Percentiles rank a stretch among this genome's conserved stretches.
phyloP scores from a whole-genome alignment of 371 early-diverging fungal species.

The Gilbertella persicaria region DNA sequence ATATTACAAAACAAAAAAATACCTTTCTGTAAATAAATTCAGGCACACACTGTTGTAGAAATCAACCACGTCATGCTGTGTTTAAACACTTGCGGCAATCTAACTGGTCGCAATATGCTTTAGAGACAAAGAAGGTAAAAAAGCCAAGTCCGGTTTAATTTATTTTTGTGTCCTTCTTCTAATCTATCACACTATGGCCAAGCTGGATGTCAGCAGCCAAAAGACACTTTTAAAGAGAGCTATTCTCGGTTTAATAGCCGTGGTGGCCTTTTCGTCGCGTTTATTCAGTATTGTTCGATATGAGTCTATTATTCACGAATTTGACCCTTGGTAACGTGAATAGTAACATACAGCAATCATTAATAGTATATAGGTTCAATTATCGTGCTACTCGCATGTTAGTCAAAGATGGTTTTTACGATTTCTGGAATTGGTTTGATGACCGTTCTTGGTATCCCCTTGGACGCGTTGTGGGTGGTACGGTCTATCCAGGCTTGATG shows the following conservation, averaged over 20 bases:
- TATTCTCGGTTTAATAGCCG: slow-evolving; percentile 85
- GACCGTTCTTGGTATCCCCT: slow-evolving; percentile 98
- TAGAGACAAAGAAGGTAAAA: neutral
- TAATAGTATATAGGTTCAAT: slow-evolving; percentile 76
- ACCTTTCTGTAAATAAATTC: no score
- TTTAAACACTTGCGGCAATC: no score
- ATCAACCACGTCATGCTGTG: no score
- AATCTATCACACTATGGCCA: slow-evolving; percentile 26
- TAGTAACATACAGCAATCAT: neutral
- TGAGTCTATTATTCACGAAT: slow-evolving; percentile 98
- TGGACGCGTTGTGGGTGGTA: slow-evolving; percentile 98
- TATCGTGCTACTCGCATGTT: slow-evolving; percentile 97
- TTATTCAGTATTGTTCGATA: slow-evolving; percentile 96
- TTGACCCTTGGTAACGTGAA: slow-evolving; percentile 89
- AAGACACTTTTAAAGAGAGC: slow-evolving; percentile 63
- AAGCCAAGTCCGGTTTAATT: neutral
- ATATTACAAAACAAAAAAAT: neutral
- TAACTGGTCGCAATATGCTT: no score
- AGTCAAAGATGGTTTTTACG: slow-evolving; percentile 94
- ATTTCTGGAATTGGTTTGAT: slow-evolving; percentile 99
- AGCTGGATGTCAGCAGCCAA: slow-evolving; percentile 57
- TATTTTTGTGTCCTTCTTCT: neutral
- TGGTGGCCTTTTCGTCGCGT: slow-evolving; percentile 90
- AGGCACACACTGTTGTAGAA: no score
- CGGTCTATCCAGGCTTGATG: slow-evolving; percentile 98